phyloP scores from a whole-genome alignment of 2,329 filamentous ascomycete genomes.

The Botrytis aclada region DNA sequence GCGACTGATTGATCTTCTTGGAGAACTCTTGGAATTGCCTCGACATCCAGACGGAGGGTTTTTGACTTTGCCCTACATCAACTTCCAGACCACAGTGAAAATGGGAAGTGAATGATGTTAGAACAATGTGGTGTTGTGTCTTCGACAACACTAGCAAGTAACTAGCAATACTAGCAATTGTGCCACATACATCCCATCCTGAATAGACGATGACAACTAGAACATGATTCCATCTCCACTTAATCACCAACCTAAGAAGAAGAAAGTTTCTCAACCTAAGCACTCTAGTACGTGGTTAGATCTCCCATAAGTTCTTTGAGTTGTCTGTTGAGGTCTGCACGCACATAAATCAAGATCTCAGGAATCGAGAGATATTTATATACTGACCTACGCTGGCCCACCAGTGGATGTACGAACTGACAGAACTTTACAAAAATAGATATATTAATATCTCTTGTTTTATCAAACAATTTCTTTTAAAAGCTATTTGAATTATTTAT shows the following conservation, averaged over 20 bases:
- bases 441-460: too few relatives aligned
- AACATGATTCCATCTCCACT: neutral
- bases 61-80: neutral
- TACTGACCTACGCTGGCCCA: too few relatives aligned
- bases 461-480: too few relatives aligned
- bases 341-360: fast-evolving
- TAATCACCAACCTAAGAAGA: neutral
- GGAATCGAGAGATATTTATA: neutral
- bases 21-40: neutral
- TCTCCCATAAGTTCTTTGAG: fast-evolving
- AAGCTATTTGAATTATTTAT: too few relatives aligned
- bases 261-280: neutral
- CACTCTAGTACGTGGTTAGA: neutral
- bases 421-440: too few relatives aligned
- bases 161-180: neutral
- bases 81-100: neutral
- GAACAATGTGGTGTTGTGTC: fast-evolving
- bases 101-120: fast-evolving
- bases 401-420: too few relatives aligned
- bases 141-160: neutral
- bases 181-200: neutral
- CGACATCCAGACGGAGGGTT: fast-evolving
- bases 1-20: neutral
- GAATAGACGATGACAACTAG: neutral
- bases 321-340: neutral